phyloP scores from a whole-genome alignment of 2,329 filamentous ascomycete species.

The Claviceps quebecensis region DNA sequence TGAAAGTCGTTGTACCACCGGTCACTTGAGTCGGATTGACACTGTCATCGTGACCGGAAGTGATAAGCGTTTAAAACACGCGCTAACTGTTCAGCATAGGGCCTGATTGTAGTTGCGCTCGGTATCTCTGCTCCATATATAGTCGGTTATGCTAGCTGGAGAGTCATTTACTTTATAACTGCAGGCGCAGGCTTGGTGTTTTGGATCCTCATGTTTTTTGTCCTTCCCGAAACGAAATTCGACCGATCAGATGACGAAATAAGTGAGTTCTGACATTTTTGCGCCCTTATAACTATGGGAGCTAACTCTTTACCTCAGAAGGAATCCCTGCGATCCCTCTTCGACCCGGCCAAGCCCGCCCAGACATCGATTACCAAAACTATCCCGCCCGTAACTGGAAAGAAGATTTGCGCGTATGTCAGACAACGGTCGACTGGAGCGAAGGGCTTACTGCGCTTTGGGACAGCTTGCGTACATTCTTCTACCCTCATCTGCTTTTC shows the following conservation, averaged over 20 bases:
- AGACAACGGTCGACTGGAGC: not conserved
- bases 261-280: not conserved
- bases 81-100: not conserved
- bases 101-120: not conserved
- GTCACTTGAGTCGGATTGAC: not conserved
- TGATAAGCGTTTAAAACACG: too few relatives aligned
- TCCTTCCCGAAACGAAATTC: slow-evolving; percentile 2
- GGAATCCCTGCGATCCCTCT: not conserved
- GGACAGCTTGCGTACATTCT: slow-evolving; percentile 2
- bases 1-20: not conserved
- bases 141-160: slow-evolving; percentile 1
- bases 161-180: slow-evolving; percentile 2
- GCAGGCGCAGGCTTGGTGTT: not conserved
- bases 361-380: not conserved
- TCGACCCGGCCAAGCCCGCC: not conserved
- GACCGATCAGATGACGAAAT: not conserved
- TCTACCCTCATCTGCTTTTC: slow-evolving; percentile 2
- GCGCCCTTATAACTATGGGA: not conserved
- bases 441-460: not conserved
- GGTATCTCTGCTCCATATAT: slow-evolving; percentile 1
- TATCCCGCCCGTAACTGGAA: not conserved
- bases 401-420: not conserved
- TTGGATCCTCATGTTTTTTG: slow-evolving; percentile 1
- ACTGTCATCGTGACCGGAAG: not conserved
- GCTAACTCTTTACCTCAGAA: not conserved